Evolutionary conservation across 2,329 filamentous ascomycete species (phyloP).

Genomic region (Fusarium torulosum): DNA sequence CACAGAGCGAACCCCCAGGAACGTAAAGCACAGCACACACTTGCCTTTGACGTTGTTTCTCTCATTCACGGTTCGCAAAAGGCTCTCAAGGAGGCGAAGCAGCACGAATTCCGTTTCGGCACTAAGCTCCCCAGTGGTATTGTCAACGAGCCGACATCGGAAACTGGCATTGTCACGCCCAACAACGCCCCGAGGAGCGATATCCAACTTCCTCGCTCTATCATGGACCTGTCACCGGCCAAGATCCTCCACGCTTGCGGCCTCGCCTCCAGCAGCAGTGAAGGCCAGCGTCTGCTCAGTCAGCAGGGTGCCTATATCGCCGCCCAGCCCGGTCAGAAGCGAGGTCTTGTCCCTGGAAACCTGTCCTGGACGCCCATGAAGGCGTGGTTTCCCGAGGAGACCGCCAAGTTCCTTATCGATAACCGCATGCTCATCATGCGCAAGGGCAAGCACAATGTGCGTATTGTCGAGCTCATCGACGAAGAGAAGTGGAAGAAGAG

Average conservation of each 20-base stretch:
- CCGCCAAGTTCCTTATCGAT: constrained; percentile 71
- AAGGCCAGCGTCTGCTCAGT: constrained; percentile 69
- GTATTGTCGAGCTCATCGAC: constrained; percentile 69
- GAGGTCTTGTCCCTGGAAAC: constrained; percentile 61
- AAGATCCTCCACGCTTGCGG: constrained; percentile 71
- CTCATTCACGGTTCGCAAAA: constrained; percentile 79
- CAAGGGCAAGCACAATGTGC: constrained; percentile 73
- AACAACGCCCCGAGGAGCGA: constrained; percentile 66
- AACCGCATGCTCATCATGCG: constrained; percentile 70
- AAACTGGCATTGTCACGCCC: constrained; percentile 53
- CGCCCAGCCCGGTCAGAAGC: constrained; percentile 59
- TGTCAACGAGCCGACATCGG: constrained; percentile 48
- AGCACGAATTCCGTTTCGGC: constrained; percentile 65
- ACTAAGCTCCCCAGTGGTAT: constrained; percentile 49
- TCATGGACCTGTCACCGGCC: constrained; percentile 69
- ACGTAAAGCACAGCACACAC: constrained; percentile 82
- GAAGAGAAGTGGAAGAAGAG: constrained; percentile 66
- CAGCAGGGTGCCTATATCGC: constrained; percentile 72
- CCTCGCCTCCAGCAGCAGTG: constrained; percentile 66
- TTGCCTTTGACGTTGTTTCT: constrained; percentile 85
- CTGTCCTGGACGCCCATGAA: constrained; percentile 73
- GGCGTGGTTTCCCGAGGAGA: constrained; percentile 68
- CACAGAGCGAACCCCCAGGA: constrained; percentile 77
- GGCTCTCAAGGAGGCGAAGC: constrained; percentile 71
- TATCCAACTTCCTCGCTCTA: constrained; percentile 69